phyloP scores from a whole-genome alignment of 768 basidiomycete genomes.

The Lactarius sanguifluus region DNA sequence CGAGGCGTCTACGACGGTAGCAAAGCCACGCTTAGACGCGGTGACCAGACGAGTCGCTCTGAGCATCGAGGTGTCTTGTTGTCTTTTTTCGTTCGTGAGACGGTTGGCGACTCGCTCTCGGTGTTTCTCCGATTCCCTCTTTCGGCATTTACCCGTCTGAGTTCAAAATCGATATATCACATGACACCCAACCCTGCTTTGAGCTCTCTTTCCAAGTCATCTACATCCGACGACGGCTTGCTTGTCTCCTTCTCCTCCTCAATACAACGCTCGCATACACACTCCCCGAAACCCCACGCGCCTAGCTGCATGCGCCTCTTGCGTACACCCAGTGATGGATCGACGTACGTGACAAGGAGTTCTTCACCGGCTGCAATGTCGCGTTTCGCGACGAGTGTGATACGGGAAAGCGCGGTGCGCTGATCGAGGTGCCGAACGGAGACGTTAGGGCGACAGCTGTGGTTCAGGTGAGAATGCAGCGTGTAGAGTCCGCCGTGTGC shows the following conservation, averaged over 20 bases:
- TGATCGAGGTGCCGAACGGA: conserved; percentile 77
- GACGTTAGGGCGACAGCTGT: conserved; percentile 76
- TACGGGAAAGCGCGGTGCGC: conserved; percentile 65
- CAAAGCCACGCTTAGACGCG: conserved; percentile 57
- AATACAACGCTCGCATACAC: conserved; percentile 65
- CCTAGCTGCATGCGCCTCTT: conserved; percentile 53
- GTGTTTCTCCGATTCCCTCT: not conserved
- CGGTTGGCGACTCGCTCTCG: not conserved
- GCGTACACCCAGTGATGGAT: conserved; percentile 51
- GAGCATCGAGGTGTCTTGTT: conserved; percentile 17
- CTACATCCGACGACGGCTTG: conserved; percentile 35
- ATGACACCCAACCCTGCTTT: conserved; percentile 62
- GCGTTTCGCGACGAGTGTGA: conserved; percentile 68
- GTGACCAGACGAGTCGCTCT: conserved; percentile 27
- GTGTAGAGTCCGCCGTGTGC: conserved; percentile 84
- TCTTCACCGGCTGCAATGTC: conserved; percentile 72
- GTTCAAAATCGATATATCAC: conserved; percentile 22
- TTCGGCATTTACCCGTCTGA: conserved; percentile 1
- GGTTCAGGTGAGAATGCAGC: conserved; percentile 86
- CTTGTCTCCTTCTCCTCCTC: conserved; percentile 45
- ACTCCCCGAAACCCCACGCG: conserved; percentile 76
- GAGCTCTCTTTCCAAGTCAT: conserved; percentile 57
- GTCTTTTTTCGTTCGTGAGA: not conserved
- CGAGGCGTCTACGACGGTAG: conserved; percentile 75
- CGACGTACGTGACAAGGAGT: conserved; percentile 74